A percentile compares a stretch with the other conserved stretches of the same genome.
Conservation (phyloP, 768 basidiomycete genomes). For the Amanita muscaria region DNA sequence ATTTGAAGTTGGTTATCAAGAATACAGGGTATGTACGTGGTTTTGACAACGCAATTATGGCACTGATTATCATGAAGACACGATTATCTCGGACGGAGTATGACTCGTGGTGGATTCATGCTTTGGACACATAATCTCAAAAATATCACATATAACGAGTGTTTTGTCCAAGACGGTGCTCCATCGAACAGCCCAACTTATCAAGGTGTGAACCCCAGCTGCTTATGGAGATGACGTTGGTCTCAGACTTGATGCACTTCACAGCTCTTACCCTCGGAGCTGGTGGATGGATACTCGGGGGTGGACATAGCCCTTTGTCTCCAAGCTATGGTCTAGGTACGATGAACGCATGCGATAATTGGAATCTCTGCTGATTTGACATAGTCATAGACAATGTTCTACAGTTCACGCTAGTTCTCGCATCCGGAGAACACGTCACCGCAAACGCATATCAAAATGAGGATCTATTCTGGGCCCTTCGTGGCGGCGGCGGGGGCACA, state of each 20-base stretch:
- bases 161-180: constrained; percentile 26
- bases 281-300: constrained; percentile 41
- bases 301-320: constrained; percentile 19
- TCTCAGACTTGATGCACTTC: not conserved
- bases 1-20: constrained; percentile 30
- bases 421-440: constrained; percentile 29
- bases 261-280: constrained; percentile 26
- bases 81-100: constrained; percentile 37
- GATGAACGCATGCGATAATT: not conserved
- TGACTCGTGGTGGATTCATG: constrained; percentile 30
- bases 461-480: constrained; percentile 42
- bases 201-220: not conserved
- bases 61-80: constrained; percentile 19
- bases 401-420: constrained; percentile 35
- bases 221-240: not conserved
- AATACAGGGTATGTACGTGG: constrained; percentile 23
- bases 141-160: constrained; percentile 22
- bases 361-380: not conserved
- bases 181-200: constrained; percentile 5
- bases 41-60: no score
- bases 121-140: constrained; percentile 33
- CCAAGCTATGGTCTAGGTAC: not conserved
- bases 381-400: constrained; percentile 40
- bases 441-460: constrained; percentile 31
- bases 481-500: constrained; percentile 24